Evolutionary conservation across 208 protist species (phyloP), one percentile per base, ranked within the genome.

Genomic region (Trypanosoma platydactyli): DNA sequence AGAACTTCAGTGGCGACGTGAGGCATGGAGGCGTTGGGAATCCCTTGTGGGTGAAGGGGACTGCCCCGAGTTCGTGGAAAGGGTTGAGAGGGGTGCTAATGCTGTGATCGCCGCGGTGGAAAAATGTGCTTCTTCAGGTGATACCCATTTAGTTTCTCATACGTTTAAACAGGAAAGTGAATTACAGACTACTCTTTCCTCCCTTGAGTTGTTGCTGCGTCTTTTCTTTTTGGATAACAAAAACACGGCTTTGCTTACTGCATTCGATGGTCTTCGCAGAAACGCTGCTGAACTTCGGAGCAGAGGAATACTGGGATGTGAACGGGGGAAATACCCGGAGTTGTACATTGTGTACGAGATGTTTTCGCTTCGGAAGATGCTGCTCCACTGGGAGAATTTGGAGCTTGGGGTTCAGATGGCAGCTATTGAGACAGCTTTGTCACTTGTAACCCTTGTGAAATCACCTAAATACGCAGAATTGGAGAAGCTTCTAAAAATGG

Each of bases 321-420:
- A 40, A 11, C n/a, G 59, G 1, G 71, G 72, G 46, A 65, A 71
- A 48, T 90, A 74, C 49, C 81, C 84, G 4, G 51, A 57, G 40
- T 38, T 90, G 11, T 77, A 78, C 41, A 53, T 90, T 48, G 64
- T 90, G 27, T 79, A 83, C 62, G 84, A 90, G 46, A 49, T 90
- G n/a, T 76, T 81, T 50, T 84, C 81, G 18, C 68, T 83, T 33
- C 66, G 78, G 44, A 87, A 77, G 29, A 64, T 90, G 33, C 30
- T 74, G 15, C 44, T 73, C 11, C 60, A 66, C 12, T 90, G 80
- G 80, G 61, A 45, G 7, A 68, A 68, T n/a, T 59, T 90, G 15
- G 35, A 35, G 16, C 22, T 45, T 48, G 18, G 61, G 33, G 40
- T 61, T 38, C 57, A 70, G 29, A 59, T 20, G 33, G 35, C 30